Evolutionary conservation across 2,329 filamentous ascomycete species (phyloP), one percentile per base, ranked within the genome.

Genomic region (Diaporthe sp.): DNA sequence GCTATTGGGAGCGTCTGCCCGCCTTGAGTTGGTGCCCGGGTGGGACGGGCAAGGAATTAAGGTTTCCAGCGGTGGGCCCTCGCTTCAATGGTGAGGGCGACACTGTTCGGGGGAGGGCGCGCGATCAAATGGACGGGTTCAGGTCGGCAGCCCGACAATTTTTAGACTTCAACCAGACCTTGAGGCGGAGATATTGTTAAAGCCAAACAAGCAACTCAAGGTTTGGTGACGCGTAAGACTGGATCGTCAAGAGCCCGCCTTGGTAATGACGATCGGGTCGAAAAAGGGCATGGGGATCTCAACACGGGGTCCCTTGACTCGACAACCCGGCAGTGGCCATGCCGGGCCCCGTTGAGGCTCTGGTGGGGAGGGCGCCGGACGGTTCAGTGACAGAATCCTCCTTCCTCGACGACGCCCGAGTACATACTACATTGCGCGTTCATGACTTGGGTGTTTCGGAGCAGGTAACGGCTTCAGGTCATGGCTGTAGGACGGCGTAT

Each of bases 281-380:
- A 25, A 51, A 68, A 68, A 10, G 65, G 65, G 6, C 65, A 53
- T 53, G 65, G 46, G 12, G 31, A 53, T 68, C 39, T 17, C 65
- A 55, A 68, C 46, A 68, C 65, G 65, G 65, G 46, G 65, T 37
- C 49, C 65, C 65, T 68, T 68, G 65, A 68, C 65, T 68, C 65
- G 46, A 53, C 46, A 39, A 22, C 34, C 46, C 46, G 65, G 65
- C 31, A 68, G 65, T 68, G 22, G 65, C 22, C 46, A n/a, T 53
- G n/a, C 65, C 46, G 46, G 49, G 46, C 46, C 65, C 65, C 65
- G 65, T 53, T 42, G 65, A 39, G 49, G 61, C 42, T 53, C 65
- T 39, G n/a, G 65, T 25, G 13, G 46, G 44, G 28, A 15, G 62
- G 61, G 42, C 42, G 62, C 15, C 15, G 61, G 34, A 25, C 19